Evolutionary conservation across 495 filamentous ascomycete genomes (phyloP), one percentile per base, ranked within the genome.

Genomic region (Rhizodiscina lignyota): DNA sequence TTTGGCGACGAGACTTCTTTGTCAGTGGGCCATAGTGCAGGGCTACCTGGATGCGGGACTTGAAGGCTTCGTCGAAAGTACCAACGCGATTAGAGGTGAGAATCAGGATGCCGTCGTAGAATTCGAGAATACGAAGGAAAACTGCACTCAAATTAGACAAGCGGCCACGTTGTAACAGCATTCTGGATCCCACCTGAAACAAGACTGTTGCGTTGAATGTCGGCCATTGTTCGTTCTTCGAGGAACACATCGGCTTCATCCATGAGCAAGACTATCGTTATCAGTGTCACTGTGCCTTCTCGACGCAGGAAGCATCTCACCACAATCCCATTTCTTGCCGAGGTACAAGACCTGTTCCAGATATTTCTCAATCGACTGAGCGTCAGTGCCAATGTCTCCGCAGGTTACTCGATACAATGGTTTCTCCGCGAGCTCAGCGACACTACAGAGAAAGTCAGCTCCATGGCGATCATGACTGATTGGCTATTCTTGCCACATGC

Each of bases 201-300:
- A 0, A 72, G 43, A 6, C 53, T 59, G 30, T 76, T 74, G 2
- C 66, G 52, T 4, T 59, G 18, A 0, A 71, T 29, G 27, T 72
- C 61, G 6, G 28, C 32, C 16, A 47, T 40, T 0, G 28, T 43
- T 8, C 70, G 54, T 38, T 60, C 45, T n/a, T 60, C 54, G 0
- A 75, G 52, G 37, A 73, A 76, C 1, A 74, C 56, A 32, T 73
- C 69, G 1, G 63, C 66, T 49, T 76, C 67, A 36, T 74, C 70
- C 0, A 74, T 45, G 0, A 76, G 53, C 3, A 74, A 43, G 0
- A 75, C 58, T 4, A 63, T 64, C 3, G n/a, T n/a, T n/a, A n/a
- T n/a, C n/a, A n/a, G n/a, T n/a, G n/a, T n/a, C n/a, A n/a, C n/a
- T n/a, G 58, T 17, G 33, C 26, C 4, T 34, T 28, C 15, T 11